Conservation (phyloP, 805 yeast genomes). For the Wickerhamiella cacticola region DNA sequence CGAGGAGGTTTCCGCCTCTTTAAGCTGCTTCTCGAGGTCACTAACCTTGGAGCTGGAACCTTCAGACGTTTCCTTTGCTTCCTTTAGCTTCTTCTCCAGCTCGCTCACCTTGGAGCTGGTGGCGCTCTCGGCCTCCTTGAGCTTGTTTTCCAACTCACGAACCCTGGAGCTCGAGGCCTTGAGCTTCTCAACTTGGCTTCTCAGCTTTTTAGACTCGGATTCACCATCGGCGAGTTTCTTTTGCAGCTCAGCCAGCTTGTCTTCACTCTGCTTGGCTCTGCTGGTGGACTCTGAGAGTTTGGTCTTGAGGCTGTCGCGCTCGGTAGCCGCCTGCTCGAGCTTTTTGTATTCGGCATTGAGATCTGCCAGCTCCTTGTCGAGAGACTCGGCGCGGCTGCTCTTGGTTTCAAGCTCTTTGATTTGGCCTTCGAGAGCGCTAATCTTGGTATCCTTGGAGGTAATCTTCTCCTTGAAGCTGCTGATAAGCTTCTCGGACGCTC, state of each 20-base stretch:
- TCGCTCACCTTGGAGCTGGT: background rate
- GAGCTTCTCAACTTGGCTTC: too few relatives aligned
- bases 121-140: background rate
- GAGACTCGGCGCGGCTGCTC: background rate
- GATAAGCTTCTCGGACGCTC: background rate
- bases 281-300: background rate
- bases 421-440: background rate
- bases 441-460: background rate
- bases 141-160: background rate
- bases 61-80: background rate
- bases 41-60: conserved; percentile 13
- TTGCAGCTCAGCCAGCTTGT: background rate
- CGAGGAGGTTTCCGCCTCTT: background rate
- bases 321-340: background rate
- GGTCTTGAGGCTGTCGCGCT: background rate
- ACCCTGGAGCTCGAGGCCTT: background rate
- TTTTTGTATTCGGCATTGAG: background rate
- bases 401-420: background rate
- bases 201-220: background rate
- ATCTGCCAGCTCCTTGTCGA: conserved; percentile 7
- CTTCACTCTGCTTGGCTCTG: conserved; percentile 3
- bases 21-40: background rate
- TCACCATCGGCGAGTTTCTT: conserved; percentile 1
- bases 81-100: conserved; percentile 3
- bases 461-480: conserved; percentile 1